Percentiles rank a stretch among this genome's conserved stretches.
phyloP scores from a whole-genome alignment of 257 asterid genomes.

The Cinchona pubescens region DNA sequence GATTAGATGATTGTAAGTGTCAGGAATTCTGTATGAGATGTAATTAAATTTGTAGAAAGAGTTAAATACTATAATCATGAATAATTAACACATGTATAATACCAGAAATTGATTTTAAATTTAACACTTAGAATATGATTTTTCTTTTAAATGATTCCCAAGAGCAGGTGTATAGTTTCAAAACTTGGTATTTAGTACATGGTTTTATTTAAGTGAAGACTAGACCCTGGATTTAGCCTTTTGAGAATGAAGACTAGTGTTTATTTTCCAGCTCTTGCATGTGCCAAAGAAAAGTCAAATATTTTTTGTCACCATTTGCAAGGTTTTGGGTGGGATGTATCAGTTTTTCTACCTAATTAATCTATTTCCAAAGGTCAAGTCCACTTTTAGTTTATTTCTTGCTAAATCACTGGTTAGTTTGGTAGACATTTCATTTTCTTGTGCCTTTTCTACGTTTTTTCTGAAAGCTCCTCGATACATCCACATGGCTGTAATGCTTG shows the following conservation, averaged over 20 bases:
- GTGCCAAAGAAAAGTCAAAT: conserved; percentile 3
- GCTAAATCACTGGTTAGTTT: neutral
- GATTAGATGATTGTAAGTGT: too few species aligned
- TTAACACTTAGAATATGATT: too few species aligned
- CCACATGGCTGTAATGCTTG: neutral
- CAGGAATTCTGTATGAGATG: too few species aligned
- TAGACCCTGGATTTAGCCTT: neutral
- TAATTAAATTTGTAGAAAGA: too few species aligned
- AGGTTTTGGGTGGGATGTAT: neutral
- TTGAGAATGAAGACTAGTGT: neutral
- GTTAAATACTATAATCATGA: too few species aligned
- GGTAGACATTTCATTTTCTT: conserved; percentile 3
- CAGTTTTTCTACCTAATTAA: neutral
- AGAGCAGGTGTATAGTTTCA: neutral
- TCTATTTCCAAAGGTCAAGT: neutral
- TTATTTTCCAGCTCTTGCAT: neutral
- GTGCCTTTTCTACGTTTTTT: conserved; percentile 5
- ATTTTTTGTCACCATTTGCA: neutral
- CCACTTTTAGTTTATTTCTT: neutral
- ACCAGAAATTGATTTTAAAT: too few species aligned
- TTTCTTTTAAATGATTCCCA: too few species aligned
- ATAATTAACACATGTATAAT: too few species aligned
- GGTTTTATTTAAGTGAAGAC: neutral
- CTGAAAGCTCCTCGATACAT: neutral
- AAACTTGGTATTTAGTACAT: neutral